Evolutionary conservation across 371 early-diverging fungal genomes (phyloP).

Genomic region (Mortierella sp.): DNA sequence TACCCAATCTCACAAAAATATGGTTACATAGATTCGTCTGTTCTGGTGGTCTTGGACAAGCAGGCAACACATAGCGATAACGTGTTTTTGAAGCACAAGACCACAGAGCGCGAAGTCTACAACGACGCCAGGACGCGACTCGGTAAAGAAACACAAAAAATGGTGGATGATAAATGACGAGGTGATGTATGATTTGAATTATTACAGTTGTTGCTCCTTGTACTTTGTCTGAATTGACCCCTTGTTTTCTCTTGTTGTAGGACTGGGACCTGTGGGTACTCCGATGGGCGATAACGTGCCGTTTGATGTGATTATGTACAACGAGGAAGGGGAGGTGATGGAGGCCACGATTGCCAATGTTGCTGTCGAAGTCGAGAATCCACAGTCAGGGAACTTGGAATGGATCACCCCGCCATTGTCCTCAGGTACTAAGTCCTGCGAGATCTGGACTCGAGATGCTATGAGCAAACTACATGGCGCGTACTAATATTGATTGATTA

Average conservation of each 20-base stretch:
- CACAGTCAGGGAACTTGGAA: constrained; percentile 34
- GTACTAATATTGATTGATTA: neutral
- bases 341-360: constrained; percentile 75
- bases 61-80: constrained; percentile 57
- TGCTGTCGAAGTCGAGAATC: constrained; percentile 57
- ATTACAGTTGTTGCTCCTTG: too few relatives aligned
- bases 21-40: constrained; percentile 16
- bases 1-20: neutral
- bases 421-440: constrained; percentile 56
- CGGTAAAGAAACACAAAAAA: constrained; percentile 24
- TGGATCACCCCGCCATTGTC: constrained; percentile 66
- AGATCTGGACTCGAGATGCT: neutral
- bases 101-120: constrained; percentile 68
- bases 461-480: neutral
- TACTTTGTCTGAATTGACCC: neutral
- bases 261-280: constrained; percentile 32
- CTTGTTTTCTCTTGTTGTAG: constrained; percentile 9
- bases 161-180: too few relatives aligned
- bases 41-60: constrained; percentile 59
- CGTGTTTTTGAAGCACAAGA: constrained; percentile 67
- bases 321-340: constrained; percentile 63
- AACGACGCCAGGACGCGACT: constrained; percentile 62
- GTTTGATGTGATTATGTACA: constrained; percentile 72
- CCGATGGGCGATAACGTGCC: constrained; percentile 33
- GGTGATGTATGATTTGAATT: too few relatives aligned